Conservation (phyloP, 1,139 yeast species). For the Pichia inconspicua region DNA sequence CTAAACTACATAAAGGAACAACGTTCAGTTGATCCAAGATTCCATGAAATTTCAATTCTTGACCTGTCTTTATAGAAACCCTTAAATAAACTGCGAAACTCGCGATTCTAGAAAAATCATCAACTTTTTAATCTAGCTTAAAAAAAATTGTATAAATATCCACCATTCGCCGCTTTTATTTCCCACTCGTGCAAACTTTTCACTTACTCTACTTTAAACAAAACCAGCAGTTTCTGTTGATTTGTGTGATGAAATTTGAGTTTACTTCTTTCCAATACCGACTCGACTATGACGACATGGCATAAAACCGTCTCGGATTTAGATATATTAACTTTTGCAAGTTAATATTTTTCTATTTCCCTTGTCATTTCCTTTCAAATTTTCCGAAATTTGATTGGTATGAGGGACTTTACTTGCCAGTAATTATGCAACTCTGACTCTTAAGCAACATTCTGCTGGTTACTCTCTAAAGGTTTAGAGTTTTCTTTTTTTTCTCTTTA, state of each 20-base stretch:
- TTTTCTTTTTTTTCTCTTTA: background rate
- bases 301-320: constrained; percentile 44
- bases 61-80: background rate
- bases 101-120: background rate
- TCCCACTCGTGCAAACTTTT: background rate
- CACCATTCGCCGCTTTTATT: background rate
- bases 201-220: background rate
- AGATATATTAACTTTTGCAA: constrained; percentile 24
- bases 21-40: constrained; percentile 55
- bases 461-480: constrained; percentile 10
- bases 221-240: constrained; percentile 15
- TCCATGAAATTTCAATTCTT: constrained; percentile 24
- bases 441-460: constrained; percentile 12
- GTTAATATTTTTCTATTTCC: constrained; percentile 24
- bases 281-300: constrained; percentile 87
- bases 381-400: constrained; percentile 7
- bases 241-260: constrained; percentile 48
- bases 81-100: background rate
- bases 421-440: constrained; percentile 34
- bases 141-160: constrained; percentile 3
- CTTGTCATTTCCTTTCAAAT: constrained; percentile 16
- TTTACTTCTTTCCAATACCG: constrained; percentile 64
- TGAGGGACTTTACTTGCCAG: constrained; percentile 74
- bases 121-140: background rate
- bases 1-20: constrained; percentile 60